A percentile compares a stretch with the other conserved stretches of the same genome.
Evolutionary conservation across 345 rosid species (phyloP).

Genomic region (Cardamine resedifolia): DNA sequence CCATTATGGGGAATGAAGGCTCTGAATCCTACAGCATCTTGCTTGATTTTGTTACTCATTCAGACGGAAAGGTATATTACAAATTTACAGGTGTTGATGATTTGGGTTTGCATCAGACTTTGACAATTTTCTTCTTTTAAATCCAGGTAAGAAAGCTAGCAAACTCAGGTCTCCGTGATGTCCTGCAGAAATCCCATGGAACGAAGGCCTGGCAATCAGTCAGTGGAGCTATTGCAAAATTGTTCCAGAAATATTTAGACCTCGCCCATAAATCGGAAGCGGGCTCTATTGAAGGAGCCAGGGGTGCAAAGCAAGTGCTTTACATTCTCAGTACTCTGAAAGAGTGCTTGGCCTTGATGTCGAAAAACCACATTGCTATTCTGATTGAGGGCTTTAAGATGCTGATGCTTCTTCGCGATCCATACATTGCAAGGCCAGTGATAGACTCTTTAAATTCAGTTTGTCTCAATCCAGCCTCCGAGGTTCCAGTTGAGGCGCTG

Average conservation of each 20-base stretch:
- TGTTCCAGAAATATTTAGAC: conserved; percentile 65
- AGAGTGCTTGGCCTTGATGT: conserved; percentile 79
- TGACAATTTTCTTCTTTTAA: conserved; percentile 10
- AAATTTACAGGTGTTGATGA: neutral
- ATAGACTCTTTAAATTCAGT: conserved; percentile 66
- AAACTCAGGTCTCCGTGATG: conserved; percentile 55
- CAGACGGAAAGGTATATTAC: conserved; percentile 56
- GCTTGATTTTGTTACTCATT: conserved; percentile 50
- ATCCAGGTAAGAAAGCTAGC: conserved; percentile 78
- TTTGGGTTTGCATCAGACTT: neutral
- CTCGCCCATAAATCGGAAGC: conserved; percentile 65
- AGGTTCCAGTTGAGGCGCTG: conserved; percentile 67
- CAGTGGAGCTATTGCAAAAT: conserved; percentile 66
- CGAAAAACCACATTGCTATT: conserved; percentile 47
- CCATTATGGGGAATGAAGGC: conserved; percentile 49
- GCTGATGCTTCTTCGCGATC: conserved; percentile 59
- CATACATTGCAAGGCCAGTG: conserved; percentile 64
- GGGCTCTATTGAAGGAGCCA: conserved; percentile 51
- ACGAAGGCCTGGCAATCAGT: conserved; percentile 51
- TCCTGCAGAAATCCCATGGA: conserved; percentile 57
- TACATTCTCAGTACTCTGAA: conserved; percentile 64
- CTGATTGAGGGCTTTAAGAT: conserved; percentile 66
- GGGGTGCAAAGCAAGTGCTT: conserved; percentile 79
- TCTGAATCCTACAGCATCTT: conserved; percentile 48
- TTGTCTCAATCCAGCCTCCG: conserved; percentile 52